Evolutionary conservation across 257 asterid genomes (phyloP).

Genomic region (Eustoma russellianum): DNA sequence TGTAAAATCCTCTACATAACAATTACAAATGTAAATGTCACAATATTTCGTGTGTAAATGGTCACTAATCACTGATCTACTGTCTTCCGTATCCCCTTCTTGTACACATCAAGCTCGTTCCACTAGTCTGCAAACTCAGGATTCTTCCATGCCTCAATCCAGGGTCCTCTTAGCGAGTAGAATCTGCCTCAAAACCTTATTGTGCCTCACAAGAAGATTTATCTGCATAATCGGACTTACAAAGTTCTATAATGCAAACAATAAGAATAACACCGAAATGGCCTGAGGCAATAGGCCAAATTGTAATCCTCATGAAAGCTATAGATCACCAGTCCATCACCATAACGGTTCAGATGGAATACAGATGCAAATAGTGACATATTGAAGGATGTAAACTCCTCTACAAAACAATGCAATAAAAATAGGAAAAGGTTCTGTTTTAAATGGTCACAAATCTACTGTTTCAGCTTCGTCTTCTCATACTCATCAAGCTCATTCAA

Average conservation of each 20-base stretch:
- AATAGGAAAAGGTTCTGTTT: slow-evolving; percentile 2
- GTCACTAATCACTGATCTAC: slow-evolving; percentile 14
- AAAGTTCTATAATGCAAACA: slow-evolving; percentile 4
- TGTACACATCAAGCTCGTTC: slow-evolving; percentile 57
- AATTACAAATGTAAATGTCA: background rate
- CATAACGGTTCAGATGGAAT: no score
- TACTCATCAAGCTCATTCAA: slow-evolving; percentile 64
- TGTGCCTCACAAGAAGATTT: slow-evolving; percentile 82
- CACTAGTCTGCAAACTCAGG: slow-evolving; percentile 53
- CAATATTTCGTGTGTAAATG: background rate
- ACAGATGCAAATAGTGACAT: no score
- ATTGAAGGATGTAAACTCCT: slow-evolving; percentile 3
- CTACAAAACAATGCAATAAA: background rate
- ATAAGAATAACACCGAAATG: slow-evolving; percentile 10
- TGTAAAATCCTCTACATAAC: background rate
- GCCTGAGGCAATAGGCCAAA: background rate
- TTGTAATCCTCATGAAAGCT: background rate
- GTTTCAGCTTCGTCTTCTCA: slow-evolving; percentile 15
- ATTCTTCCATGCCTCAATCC: slow-evolving; percentile 90
- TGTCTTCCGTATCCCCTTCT: slow-evolving; percentile 24
- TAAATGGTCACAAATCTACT: background rate
- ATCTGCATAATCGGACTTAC: slow-evolving; percentile 39
- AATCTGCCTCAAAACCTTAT: slow-evolving; percentile 50
- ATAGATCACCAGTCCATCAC: background rate
- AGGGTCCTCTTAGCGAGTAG: slow-evolving; percentile 69